Base-by-base conservation (phyloP, 306 rosid genomes). In the Casuarina cunninghamiana region DNA sequence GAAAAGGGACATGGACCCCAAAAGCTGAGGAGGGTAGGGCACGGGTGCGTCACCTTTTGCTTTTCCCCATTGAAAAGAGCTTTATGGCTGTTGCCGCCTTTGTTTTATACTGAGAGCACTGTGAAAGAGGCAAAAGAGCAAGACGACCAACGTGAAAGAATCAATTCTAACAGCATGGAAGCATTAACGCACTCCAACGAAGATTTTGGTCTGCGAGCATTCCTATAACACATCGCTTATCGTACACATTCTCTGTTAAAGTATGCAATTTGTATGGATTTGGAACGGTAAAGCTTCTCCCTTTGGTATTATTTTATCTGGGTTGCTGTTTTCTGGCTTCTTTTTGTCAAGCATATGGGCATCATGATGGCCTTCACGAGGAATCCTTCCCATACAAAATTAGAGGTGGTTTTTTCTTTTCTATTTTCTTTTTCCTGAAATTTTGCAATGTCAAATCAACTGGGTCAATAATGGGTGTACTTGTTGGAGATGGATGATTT, bases 181-280 rank as follows among this genome's bases (percentile, higher is more conserved):
- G 84, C 82, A 88, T 86, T 84, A 86, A 80, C 94, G 88, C 85
- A 86, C 88, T 84, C 92, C 97, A 82, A 91, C 78, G 75, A 88
- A 83, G 97, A 91, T 90, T 79, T 81, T 70, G 80, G 73, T 76
- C 46, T 72, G 78, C 74, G 75, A 66, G 78, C 77, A 77, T 87
- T 86, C 85, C 84, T 83, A 78, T 68, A 45, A 65, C 61, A 73
- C 62, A 26, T 26, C 32, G 32, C 32, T 26, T 26, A 26, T 26
- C 70, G 46, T 37, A 3, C 58, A 26, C 6, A 5, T 19, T 71
- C 7, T 49, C 6, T 13, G 4, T 5, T 1, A 41, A 43, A 43
- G 17, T 41, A 42, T 66, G n/a, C n/a, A 62, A 2, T 12, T 12
- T 51, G 1, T 19, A 19, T 37, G 5, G 0, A 12, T 62, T 5